These are phyloP conservation scores for Hylodesmum podocarpum DNA, from an alignment of 306 rosid genomes.

Conservation along the genomic window DNA sequence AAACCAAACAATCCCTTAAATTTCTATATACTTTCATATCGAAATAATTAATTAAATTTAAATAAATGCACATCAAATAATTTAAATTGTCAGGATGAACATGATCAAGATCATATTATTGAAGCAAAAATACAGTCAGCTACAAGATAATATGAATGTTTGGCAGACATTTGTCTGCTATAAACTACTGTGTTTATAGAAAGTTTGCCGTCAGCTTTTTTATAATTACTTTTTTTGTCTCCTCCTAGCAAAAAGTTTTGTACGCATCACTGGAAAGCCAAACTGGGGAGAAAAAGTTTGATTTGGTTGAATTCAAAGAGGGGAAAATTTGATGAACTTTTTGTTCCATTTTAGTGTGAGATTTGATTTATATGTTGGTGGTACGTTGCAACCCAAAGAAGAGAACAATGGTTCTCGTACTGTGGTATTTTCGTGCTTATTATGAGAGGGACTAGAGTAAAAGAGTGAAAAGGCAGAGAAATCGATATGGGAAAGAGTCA, in stretches of 20 bases:
- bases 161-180: constrained; percentile 40
- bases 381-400: neutral
- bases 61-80: too few species aligned
- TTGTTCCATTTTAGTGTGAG: constrained; percentile 28
- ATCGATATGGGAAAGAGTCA: constrained; percentile 55
- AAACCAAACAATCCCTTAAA: too few species aligned
- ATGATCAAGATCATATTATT: too few species aligned
- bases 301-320: constrained; percentile 13
- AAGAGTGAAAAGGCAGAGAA: constrained; percentile 36
- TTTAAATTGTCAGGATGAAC: too few species aligned
- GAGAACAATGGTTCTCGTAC: constrained; percentile 34
- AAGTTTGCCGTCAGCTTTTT: neutral
- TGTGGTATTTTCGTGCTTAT: constrained; percentile 39
- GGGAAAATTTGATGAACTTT: neutral
- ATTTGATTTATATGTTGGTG: constrained; percentile 8
- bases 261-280: constrained; percentile 3
- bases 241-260: neutral
- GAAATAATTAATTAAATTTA: too few species aligned
- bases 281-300: neutral
- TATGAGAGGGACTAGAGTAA: constrained; percentile 16
- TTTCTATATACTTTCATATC: too few species aligned
- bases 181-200: constrained; percentile 15
- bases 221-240: constrained; percentile 30
- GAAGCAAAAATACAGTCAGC: neutral
- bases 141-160: constrained; percentile 23